Base-by-base conservation (phyloP, 2,329 filamentous ascomycete species). In the Aspergillus sp. region DNA sequence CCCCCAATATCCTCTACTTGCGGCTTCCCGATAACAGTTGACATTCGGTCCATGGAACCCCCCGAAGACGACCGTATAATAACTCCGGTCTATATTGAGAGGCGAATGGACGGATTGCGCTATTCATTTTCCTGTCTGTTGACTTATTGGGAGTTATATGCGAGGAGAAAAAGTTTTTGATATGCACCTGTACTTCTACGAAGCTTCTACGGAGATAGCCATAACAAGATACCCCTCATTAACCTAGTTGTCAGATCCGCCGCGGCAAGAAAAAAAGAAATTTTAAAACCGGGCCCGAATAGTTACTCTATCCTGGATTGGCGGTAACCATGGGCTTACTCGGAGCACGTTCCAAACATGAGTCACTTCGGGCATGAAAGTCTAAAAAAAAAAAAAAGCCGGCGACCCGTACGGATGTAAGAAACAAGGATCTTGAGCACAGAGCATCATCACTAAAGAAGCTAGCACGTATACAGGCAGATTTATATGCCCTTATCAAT, bases 281-380 rank as follows among this genome's bases (percentile, higher is more conserved):
- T 45, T 37, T 38, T 17, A 17, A 25, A 30, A 19, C 10, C 15
- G 33, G 33, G 25, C 25, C 25, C 33, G n/a, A 39, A 39, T 39
- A 17, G 22, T 39, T 5, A 20, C 19, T 19, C 19, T 41, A 45
- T 39, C 42, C 48, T 50, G 47, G 46, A 51, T 49, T 53, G 35
- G 44, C 12, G 23, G 43, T n/a, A 44, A 54, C 50, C 48, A 51
- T 38, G 50, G 52, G 37, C 46, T 42, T 27, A n/a, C 33, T n/a
- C 47, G 30, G 47, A 30, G 39, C 38, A 41, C 41, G 51, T 53
- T 47, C 49, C 51, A 44, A 51, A 44, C 44, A 38, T n/a, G 15
- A 33, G n/a, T 22, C 37, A 39, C 33, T 35, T 17, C 15, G 33
- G 33, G 25, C 25, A 30, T 30, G 25, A 30, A 30, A 30, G 25